Percentiles rank a stretch among this genome's conserved stretches.
Evolutionary conservation across 495 filamentous ascomycete species (phyloP).

Genomic region (Aspergillus cristatus): DNA sequence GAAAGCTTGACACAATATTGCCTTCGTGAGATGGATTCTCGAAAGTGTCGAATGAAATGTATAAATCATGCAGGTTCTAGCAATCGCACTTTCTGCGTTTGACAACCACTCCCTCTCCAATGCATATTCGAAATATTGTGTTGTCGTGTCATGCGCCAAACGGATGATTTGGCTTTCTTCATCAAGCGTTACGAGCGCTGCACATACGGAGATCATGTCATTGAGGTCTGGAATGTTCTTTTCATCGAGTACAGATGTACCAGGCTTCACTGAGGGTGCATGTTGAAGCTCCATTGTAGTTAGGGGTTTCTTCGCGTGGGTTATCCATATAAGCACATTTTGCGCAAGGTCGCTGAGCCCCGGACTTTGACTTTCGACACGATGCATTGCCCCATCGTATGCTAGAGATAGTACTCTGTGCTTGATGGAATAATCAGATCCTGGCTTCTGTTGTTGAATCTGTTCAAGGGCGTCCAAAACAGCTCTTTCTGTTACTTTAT

Average conservation of each 20-base stretch:
- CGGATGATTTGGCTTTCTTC: slow-evolving; percentile 34
- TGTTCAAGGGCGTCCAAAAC: slow-evolving; percentile 1
- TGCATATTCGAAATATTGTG: slow-evolving; percentile 37
- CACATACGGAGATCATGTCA: slow-evolving; percentile 30
- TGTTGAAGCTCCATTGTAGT: not conserved
- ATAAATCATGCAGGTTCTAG: too few species aligned
- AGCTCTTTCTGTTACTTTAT: slow-evolving; percentile 12
- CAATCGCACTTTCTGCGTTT: slow-evolving; percentile 4
- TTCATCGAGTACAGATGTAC: not conserved
- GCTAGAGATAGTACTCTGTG: not conserved
- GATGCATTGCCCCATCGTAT: not conserved
- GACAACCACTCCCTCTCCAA: slow-evolving; percentile 3
- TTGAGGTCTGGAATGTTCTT: not conserved
- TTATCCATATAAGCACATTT: not conserved
- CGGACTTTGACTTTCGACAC: not conserved
- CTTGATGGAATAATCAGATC: not conserved
- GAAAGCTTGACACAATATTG: too few species aligned
- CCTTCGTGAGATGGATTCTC: too few species aligned
- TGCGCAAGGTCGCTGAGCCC: not conserved
- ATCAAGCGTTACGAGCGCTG: slow-evolving; percentile 40
- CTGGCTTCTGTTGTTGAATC: too few species aligned
- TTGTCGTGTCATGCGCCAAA: slow-evolving; percentile 41
- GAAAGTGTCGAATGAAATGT: too few species aligned
- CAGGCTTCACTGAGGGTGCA: not conserved
- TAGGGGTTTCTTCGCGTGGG: not conserved